Evolutionary conservation across 2,329 filamentous ascomycete species (phyloP).

Genomic region (Colletotrichum tofieldiae): DNA sequence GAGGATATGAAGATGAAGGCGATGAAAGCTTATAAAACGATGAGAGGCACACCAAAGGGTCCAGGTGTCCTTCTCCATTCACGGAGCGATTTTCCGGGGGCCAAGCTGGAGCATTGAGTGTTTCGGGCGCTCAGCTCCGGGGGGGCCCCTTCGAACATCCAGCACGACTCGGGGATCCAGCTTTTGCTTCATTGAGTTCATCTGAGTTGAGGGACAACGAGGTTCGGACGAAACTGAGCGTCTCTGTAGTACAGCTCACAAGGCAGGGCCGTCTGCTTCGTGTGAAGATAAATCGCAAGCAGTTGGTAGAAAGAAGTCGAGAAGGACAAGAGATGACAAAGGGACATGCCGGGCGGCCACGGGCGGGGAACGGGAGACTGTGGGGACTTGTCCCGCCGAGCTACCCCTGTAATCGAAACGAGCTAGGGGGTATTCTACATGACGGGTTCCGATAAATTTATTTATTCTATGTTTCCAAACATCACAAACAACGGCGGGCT

Average conservation of each 20-base stretch:
- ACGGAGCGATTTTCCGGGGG: conserved; percentile 29
- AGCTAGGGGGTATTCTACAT: neutral
- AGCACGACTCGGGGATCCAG: neutral
- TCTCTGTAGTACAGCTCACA: neutral
- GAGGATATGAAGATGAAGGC: neutral
- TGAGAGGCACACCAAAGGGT: conserved; percentile 2
- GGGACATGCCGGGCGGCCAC: neutral
- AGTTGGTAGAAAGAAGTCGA: neutral
- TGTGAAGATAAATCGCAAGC: neutral
- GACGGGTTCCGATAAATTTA: too few relatives aligned
- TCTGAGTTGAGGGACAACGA: neutral
- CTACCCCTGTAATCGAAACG: conserved; percentile 2
- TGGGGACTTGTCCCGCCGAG: neutral
- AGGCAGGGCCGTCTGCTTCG: neutral
- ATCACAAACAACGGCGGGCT: neutral
- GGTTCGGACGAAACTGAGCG: neutral
- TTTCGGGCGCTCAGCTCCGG: conserved; percentile 34
- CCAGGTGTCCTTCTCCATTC: conserved; percentile 39
- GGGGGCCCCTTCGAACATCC: conserved; percentile 10
- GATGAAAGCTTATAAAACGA: neutral
- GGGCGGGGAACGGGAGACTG: neutral
- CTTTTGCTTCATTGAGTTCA: conserved; percentile 14
- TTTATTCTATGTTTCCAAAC: neutral
- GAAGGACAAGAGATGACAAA: neutral
- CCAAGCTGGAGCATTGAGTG: conserved; percentile 39